Evolutionary conservation across 257 asterid genomes (phyloP).

Genomic region (Lavandula angustifolia): DNA sequence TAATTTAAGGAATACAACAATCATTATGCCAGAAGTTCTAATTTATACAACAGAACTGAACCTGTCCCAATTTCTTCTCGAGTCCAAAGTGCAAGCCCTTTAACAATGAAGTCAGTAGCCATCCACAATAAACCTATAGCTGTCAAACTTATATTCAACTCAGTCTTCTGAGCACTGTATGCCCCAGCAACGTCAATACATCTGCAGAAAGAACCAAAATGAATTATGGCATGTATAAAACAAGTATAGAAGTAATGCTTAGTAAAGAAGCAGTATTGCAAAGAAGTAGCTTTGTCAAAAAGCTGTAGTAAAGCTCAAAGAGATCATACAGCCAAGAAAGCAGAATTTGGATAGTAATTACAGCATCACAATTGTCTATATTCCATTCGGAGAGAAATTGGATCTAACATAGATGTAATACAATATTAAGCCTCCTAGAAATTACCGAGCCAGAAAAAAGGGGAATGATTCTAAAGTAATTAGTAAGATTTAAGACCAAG

Average conservation of each 20-base stretch:
- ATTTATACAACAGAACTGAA: conserved; percentile 33
- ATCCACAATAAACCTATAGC: conserved; percentile 96
- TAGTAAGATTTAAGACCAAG: background rate
- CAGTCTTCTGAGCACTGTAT: conserved; percentile 87
- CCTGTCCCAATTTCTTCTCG: conserved; percentile 64
- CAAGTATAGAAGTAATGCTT: conserved; percentile 24
- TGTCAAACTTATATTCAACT: conserved; percentile 92
- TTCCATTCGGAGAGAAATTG: conserved; percentile 15
- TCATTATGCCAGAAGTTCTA: conserved; percentile 14
- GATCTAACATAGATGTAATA: background rate
- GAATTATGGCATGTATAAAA: conserved; percentile 23
- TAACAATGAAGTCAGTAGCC: conserved; percentile 86
- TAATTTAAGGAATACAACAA: conserved; percentile 18
- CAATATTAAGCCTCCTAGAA: background rate
- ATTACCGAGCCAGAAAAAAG: background rate
- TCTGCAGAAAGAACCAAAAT: conserved; percentile 53
- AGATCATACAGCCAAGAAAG: conserved; percentile 11
- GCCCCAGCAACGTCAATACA: conserved; percentile 97
- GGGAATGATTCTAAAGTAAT: background rate
- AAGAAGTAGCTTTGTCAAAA: conserved; percentile 13
- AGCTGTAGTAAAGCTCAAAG: conserved; percentile 17
- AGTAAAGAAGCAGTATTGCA: conserved; percentile 2
- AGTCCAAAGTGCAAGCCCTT: conserved; percentile 54
- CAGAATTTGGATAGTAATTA: conserved; percentile 13
- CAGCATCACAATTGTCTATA: conserved; percentile 11